Base-by-base conservation (phyloP, 352 stramenopile genomes). In the Thraustochytrium sp. region DNA sequence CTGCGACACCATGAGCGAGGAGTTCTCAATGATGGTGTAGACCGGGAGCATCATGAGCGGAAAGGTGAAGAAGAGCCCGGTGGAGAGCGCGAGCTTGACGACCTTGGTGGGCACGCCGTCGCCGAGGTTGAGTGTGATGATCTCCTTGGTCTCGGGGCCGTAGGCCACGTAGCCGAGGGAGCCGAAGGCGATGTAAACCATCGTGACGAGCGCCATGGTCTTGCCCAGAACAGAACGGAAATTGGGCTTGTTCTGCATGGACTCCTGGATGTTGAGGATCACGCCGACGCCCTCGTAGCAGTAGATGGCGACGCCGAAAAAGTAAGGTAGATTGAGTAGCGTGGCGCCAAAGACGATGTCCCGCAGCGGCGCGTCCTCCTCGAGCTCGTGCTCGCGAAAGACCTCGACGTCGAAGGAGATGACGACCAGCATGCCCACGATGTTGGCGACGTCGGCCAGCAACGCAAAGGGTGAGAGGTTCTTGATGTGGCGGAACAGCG, bases 1-100 rank as follows among this genome's bases (percentile, higher is more conserved):
- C 49, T 85, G n/a, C 18, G n/a, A 13, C 21, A 18, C 31, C 0
- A n/a, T 68, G 42, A n/a, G 3, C 5, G 68, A 40, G 8, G 44
- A 63, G 31, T 9, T 65, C 42, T 80, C 68, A 51, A 80, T 80
- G 3, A 80, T 80, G n/a, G 91, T 91, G 84, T 94, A 94, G 4
- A 96, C 91, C 0, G 92, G 93, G 86, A 96, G 96, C 82, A 97
- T 91, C 93, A 97, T 97, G 31, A 97, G 89, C 2, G 93, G 93
- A 77, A 96, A 97, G 54, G 93, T 96, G 64, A 96, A 92, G 85
- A 97, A 97, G 1, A 97, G 87, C 1, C 90, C 93, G 11, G 92
- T 85, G 59, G 90, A 96, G 21, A 97, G 84, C 13, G 90, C 93
- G 11, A 95, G 75, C 85, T 96, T 94, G 38, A 96, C 92, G 56